phyloP scores from a whole-genome alignment of 2,329 filamentous ascomycete species.

The Botrytis squamosa region DNA sequence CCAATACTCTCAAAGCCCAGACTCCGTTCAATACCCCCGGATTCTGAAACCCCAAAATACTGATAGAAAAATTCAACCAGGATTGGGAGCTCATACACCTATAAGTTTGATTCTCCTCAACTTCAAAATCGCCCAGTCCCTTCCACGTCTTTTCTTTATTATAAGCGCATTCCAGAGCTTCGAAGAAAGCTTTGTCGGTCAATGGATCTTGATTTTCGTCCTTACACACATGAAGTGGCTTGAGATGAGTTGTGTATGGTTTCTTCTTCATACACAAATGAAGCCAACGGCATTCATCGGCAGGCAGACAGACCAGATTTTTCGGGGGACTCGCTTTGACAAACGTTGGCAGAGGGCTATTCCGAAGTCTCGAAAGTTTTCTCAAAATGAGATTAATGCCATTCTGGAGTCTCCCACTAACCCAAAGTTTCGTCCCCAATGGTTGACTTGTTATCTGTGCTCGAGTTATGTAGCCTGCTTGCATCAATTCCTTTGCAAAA shows the following conservation, averaged over 20 bases:
- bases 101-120: slow-evolving; percentile 1
- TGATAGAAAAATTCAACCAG: neutral
- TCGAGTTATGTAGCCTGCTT: slow-evolving; percentile 5
- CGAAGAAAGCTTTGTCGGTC: neutral
- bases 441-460: neutral
- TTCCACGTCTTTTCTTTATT: neutral
- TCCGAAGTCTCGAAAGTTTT: neutral
- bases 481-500: neutral
- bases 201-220: neutral
- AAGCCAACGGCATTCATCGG: neutral
- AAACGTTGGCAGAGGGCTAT: neutral
- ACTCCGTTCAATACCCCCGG: too few species aligned
- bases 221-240: neutral
- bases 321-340: neutral
- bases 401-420: neutral
- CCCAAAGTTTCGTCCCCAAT: neutral
- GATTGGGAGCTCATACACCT: neutral
- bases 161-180: neutral
- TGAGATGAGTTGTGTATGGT: neutral
- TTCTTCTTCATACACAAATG: slow-evolving; percentile 1
- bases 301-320: neutral
- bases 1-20: neutral
- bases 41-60: too few species aligned
- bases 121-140: neutral
- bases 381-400: neutral